These are phyloP conservation scores for Cucurbita moschata DNA, from an alignment of 306 rosid species.

Conservation along the genomic window DNA sequence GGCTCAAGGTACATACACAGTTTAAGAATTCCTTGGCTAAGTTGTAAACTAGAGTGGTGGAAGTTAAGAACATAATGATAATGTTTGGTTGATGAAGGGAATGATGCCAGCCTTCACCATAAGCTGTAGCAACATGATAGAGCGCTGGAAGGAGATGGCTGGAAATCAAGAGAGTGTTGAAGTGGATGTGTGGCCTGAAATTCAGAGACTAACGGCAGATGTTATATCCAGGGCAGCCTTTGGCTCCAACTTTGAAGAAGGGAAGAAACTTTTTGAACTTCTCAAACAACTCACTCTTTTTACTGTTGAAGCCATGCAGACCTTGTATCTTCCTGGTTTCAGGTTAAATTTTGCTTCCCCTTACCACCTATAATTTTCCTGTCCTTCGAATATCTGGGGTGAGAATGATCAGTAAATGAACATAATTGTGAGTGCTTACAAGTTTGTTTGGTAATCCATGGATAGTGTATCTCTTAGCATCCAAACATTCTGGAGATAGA, in stretches of 20 bases:
- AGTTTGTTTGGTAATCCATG: background rate
- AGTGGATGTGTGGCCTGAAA: conserved; percentile 32
- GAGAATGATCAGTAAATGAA: background rate
- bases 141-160: conserved; percentile 20
- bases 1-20: conserved; percentile 20
- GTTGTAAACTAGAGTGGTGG: background rate
- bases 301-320: conserved; percentile 37
- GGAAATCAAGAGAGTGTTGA: conserved; percentile 15
- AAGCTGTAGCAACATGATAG: conserved; percentile 15
- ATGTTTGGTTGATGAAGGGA: background rate
- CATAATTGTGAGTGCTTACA: background rate
- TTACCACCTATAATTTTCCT: background rate
- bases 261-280: conserved; percentile 31
- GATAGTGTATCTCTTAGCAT: background rate
- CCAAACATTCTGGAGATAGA: background rate
- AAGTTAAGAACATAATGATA: background rate
- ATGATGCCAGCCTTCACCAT: background rate
- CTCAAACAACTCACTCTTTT: conserved; percentile 23
- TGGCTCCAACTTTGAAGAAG: conserved; percentile 34
- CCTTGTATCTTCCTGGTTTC: conserved; percentile 30
- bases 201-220: conserved; percentile 29
- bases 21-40: too few relatives aligned
- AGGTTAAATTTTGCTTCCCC: conserved; percentile 15
- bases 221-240: conserved; percentile 30
- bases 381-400: background rate